Conservation (phyloP, 169 alveolate species). For the Theileria equi region DNA sequence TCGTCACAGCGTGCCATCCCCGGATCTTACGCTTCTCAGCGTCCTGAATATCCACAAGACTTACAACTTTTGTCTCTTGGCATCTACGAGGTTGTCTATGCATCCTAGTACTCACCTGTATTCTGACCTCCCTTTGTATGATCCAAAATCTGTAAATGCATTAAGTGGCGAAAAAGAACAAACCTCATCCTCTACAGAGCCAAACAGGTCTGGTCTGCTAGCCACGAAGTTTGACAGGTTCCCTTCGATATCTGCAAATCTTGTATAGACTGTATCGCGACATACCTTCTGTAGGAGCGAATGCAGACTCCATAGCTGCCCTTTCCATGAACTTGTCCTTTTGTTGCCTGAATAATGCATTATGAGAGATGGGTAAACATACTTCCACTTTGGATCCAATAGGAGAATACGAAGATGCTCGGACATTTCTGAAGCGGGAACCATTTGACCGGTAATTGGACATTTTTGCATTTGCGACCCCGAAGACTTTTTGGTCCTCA, state of each 20-base stretch:
- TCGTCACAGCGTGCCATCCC: no score
- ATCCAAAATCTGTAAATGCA: no score
- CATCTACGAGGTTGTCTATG: no score
- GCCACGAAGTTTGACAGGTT: conserved; percentile 84
- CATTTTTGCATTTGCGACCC: conserved; percentile 85
- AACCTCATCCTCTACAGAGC: conserved; percentile 87
- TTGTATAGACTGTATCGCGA: no score
- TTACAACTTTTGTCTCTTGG: no score
- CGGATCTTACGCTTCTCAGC: no score
- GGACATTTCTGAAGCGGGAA: conserved; percentile 89
- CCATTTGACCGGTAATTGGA: conserved; percentile 91
- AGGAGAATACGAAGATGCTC: conserved; percentile 90
- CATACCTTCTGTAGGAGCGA: conserved; percentile 78
- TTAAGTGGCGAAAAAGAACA: no score
- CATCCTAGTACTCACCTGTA: no score
- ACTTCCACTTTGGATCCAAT: conserved; percentile 95
- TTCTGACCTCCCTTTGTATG: no score
- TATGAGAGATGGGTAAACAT: not conserved
- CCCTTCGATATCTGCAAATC: conserved; percentile 76
- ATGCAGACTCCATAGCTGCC: conserved; percentile 85
- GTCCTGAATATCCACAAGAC: no score
- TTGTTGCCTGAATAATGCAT: conserved; percentile 63
- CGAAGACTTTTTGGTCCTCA: conserved; percentile 68
- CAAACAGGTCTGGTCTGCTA: conserved; percentile 88
- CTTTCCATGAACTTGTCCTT: conserved; percentile 81